Evolutionary conservation across 2,329 filamentous ascomycete species (phyloP).

Genomic region (Fusarium newnesense): DNA sequence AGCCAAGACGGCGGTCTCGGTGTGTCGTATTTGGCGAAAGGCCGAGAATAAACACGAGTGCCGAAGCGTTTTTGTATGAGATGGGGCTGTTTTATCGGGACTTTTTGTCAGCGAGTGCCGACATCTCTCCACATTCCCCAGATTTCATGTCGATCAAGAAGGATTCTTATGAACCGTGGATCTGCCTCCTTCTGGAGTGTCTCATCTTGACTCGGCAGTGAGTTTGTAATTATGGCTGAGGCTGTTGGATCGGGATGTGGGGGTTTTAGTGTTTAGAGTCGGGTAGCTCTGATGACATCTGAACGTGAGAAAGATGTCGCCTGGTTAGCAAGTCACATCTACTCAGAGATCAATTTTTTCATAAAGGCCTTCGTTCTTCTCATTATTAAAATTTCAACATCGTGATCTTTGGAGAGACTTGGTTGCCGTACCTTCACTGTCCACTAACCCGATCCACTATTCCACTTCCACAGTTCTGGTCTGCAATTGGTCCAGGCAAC

Average conservation of each 20-base stretch:
- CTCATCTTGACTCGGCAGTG: neutral
- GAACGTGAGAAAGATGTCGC: no score
- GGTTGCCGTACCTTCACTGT: accelerated
- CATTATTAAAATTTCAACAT: no score
- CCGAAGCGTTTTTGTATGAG: neutral
- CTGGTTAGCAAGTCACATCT: no score
- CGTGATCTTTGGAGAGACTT: no score
- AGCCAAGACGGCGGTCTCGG: neutral
- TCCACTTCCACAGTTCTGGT: neutral
- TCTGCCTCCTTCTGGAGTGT: neutral
- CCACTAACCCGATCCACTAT: neutral
- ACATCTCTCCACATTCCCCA: neutral
- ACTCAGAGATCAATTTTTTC: no score
- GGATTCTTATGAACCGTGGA: neutral
- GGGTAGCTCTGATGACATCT: neutral
- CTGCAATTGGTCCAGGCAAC: neutral
- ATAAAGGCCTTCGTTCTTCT: no score
- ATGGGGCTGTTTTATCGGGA: neutral
- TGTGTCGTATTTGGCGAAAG: neutral
- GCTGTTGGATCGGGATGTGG: neutral
- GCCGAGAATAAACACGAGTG: neutral
- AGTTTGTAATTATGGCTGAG: neutral
- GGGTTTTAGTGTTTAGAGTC: neutral
- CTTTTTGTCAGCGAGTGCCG: neutral
- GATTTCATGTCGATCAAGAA: neutral